Base-by-base conservation (phyloP, 2,329 filamentous ascomycete genomes). In the Zalaria obscura region DNA sequence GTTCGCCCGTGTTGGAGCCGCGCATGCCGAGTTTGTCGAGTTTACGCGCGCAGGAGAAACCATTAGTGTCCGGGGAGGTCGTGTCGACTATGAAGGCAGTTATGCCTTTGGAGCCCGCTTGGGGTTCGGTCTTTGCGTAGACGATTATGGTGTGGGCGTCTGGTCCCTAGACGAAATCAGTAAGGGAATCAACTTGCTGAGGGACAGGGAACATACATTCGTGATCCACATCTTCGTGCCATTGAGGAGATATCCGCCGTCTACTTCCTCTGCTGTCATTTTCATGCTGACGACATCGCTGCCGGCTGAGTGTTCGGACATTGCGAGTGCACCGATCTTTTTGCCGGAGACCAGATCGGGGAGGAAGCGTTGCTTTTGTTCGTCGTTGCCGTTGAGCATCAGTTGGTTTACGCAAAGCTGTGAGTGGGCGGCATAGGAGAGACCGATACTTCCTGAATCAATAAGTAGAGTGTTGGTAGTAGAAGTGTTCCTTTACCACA, bases 181-280 rank as follows among this genome's bases (percentile, higher is more conserved):
- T 27, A 40, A 5, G 25, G 29, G 18, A 9, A 27, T 39, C 3
- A 42, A 32, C 10, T 38, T 34, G 18, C 11, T 9, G 25, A 1
- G n/a, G 3, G 38, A 3, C 10, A 18, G n/a, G 6, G n/a, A 11
- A 52, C 61, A 35, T 50, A 73, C 85, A 63, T 98, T 98, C 47
- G 89, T 98, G 59, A 98, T 98, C 89, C 89, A 98, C 89, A 96
- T 95, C 72, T 98, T 95, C 46, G 80, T 84, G 28, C 88, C 89
- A 55, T 88, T 86, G 42, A 98, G 68, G 18, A 88, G 47, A 60
- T 83, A 95, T 27, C 89, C 89, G 31, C 87, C 88, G 53, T 91
- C 83, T 7, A 85, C 83, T 48, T 75, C 70, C 58, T 76, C 82
- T 0, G 88, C 89, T 3, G 76, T 80, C 36, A 80, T 93, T 59